Evolutionary conservation across 768 basidiomycete genomes (phyloP).

Genomic region (Suillus lakei): DNA sequence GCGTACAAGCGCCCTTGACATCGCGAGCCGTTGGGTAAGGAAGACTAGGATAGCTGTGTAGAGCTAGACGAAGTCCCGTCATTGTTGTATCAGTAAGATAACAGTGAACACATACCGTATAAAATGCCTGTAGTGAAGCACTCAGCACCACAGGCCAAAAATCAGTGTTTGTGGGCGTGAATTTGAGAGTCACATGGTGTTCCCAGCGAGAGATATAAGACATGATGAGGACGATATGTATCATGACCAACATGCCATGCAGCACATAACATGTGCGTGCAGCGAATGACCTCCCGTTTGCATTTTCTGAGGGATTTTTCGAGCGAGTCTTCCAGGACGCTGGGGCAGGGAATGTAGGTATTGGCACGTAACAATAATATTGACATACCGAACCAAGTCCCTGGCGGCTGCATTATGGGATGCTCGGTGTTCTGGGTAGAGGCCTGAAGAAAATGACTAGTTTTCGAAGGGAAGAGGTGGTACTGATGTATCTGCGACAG

Average conservation of each 20-base stretch:
- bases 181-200: not conserved
- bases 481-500: not conserved
- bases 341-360: not conserved
- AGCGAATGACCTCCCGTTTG: not conserved
- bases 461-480: not conserved
- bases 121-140: no score
- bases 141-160: constrained; percentile 2
- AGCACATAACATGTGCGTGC: not conserved
- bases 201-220: not conserved
- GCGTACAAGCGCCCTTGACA: no score
- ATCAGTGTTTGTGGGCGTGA: not conserved
- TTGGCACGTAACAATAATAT: not conserved
- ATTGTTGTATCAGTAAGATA: no score
- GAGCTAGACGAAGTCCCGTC: no score
- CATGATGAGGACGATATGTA: constrained; percentile 45
- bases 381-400: not conserved
- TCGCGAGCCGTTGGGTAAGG: no score
- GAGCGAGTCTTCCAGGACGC: not conserved
- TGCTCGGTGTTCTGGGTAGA: not conserved
- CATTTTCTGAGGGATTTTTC: not conserved
- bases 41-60: no score
- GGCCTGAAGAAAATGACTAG: not conserved
- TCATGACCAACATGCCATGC: not conserved
- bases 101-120: no score
- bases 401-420: not conserved